Evolutionary conservation across 2,329 filamentous ascomycete genomes (phyloP).

Genomic region (Curvularia hawaiiensis): DNA sequence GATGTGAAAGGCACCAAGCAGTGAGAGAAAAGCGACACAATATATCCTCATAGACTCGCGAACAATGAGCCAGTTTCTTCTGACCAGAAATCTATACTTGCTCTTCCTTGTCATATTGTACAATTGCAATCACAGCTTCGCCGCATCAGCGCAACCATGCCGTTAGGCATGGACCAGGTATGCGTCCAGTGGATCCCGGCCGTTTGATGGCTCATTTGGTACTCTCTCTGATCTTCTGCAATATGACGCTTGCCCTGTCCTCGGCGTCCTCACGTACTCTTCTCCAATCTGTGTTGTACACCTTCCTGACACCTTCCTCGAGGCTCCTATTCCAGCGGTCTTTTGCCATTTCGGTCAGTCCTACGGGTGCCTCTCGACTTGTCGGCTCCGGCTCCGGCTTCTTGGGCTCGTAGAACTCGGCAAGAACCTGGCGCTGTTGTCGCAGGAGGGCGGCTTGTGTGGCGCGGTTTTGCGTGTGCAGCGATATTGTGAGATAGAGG

Average conservation of each 20-base stretch:
- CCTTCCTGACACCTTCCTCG: constrained; percentile 49
- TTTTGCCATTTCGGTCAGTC: constrained; percentile 54
- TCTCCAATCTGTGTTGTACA: constrained; percentile 55
- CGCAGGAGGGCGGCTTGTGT: constrained; percentile 53
- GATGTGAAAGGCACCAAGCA: background rate
- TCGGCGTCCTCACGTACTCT: constrained; percentile 49
- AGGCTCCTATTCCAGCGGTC: constrained; percentile 57
- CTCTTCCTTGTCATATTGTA: constrained; percentile 10
- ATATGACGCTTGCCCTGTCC: constrained; percentile 45
- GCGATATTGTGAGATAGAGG: constrained; percentile 46
- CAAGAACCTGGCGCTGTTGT: constrained; percentile 53
- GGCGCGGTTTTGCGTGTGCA: constrained; percentile 55
- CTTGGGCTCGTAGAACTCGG: constrained; percentile 51
- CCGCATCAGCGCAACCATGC: constrained; percentile 11
- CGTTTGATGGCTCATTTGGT: constrained; percentile 27
- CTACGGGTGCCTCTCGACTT: constrained; percentile 47
- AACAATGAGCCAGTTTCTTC: background rate
- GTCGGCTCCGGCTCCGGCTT: constrained; percentile 47
- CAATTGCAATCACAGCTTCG: constrained; percentile 28
- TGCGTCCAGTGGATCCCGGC: background rate
- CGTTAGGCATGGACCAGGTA: background rate
- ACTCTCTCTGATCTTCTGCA: constrained; percentile 41
- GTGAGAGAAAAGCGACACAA: background rate
- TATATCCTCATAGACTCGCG: background rate
- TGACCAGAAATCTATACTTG: constrained; percentile 8